Percentiles rank a stretch among this genome's conserved stretches.
phyloP scores from a whole-genome alignment of 2,329 filamentous ascomycete genomes.

The Alternaria postmessia region DNA sequence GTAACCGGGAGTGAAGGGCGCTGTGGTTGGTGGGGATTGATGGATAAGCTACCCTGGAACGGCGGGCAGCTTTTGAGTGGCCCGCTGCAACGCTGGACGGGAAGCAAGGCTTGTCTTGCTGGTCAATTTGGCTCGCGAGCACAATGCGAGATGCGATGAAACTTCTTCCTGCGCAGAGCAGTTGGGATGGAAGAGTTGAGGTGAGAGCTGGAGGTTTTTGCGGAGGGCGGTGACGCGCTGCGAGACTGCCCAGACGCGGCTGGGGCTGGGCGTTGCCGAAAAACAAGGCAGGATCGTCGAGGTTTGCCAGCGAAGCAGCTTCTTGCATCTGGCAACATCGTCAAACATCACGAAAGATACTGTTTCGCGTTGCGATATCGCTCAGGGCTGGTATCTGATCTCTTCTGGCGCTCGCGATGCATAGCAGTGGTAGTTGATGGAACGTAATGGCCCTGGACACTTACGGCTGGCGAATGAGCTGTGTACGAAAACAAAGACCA shows the following conservation, averaged over 20 bases:
- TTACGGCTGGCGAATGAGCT: not conserved
- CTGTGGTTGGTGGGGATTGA: constrained; percentile 3
- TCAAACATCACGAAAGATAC: not conserved
- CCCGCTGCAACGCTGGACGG: not conserved
- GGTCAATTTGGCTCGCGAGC: not conserved
- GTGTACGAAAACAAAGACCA: not conserved
- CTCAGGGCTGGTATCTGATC: not conserved
- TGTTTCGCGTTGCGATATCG: not conserved
- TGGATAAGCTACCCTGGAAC: not conserved
- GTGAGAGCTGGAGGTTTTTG: not conserved
- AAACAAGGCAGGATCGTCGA: constrained; percentile 8
- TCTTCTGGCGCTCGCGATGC: no score
- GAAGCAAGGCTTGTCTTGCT: not conserved
- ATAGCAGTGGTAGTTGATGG: no score
- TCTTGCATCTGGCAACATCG: not conserved
- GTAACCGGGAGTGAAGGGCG: not conserved
- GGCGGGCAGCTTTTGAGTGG: not conserved
- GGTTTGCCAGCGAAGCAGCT: not conserved
- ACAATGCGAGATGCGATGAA: not conserved
- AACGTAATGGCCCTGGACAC: not conserved
- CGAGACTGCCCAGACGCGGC: constrained; percentile 11
- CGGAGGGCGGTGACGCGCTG: constrained; percentile 9
- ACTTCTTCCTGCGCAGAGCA: not conserved
- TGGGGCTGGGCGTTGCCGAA: constrained; percentile 8
- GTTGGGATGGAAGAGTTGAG: constrained; percentile 8